Base-by-base conservation (phyloP, 495 filamentous ascomycete species). In the Podospora conica region DNA sequence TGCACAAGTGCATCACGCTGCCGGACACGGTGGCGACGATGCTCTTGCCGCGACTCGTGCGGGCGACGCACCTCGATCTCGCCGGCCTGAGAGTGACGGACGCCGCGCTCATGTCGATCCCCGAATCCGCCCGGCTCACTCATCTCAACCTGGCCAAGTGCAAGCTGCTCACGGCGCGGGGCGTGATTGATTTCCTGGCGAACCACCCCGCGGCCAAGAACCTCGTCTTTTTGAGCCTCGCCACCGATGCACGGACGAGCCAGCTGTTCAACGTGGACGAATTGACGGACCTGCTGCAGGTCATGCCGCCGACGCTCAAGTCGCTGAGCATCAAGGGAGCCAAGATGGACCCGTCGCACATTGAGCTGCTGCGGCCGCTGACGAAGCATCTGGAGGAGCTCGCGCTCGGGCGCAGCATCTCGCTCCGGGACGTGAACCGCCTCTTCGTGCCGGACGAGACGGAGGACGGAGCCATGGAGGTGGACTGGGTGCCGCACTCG, bases 361-460 rank as follows among this genome's bases (percentile, higher is more conserved):
- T 90, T 11, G 79, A 86, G 3, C 77, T 87, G 20, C 76, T 96
- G 28, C 77, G 80, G n/a, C 88, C 89, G 11, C 76, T 94, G 66
- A 90, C 90, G 24, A 91, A 91, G 73, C 89, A 93, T 67, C 73
- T 96, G 33, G 90, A 95, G 73, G 92, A 95, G 72, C 78, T 96
- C 28, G 86, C 90, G 9, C 73, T 95, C 20, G 90, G 90, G 12
- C 86, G 90, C 0, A 83, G 90, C 40, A 79, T 96, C 11, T 82
- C 85, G 1, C 77, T 89, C 8, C 71, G 76, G 24, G 88, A 93
- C 59, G 75, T 96, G 64, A 88, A 90, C 64, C 75, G 73, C 11
- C 74, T 89, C 0, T 83, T 87, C 59, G 69, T 80, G 6, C 81
- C 80, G 0, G 81, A 83, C 40, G 80, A 83, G 60, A 72, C 72